These are phyloP conservation scores for Podospora australis DNA, from an alignment of 495 filamentous ascomycete genomes.

Conservation along the genomic window DNA sequence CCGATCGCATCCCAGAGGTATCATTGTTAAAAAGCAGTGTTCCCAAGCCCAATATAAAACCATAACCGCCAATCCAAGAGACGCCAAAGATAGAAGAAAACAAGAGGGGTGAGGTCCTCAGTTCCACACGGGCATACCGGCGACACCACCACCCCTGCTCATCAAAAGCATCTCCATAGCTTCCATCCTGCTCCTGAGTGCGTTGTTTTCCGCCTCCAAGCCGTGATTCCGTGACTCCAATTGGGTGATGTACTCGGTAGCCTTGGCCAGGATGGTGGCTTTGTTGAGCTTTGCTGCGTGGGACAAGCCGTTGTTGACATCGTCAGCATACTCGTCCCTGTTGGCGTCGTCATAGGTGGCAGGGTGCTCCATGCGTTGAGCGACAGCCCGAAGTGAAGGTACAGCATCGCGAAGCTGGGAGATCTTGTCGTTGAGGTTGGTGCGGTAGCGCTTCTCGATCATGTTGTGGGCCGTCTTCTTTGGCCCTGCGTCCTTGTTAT, in stretches of 20 bases:
- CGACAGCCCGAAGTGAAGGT: conserved; percentile 34
- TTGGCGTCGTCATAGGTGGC: conserved; percentile 6
- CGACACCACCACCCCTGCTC: conserved; percentile 1
- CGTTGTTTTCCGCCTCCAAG: conserved; percentile 66
- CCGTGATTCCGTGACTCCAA: conserved; percentile 69
- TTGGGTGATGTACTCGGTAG: conserved; percentile 83
- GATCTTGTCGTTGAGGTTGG: conserved; percentile 47
- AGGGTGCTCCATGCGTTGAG: conserved; percentile 14
- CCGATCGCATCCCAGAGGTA: not conserved
- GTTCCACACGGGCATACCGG: not conserved
- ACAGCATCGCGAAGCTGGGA: conserved; percentile 41
- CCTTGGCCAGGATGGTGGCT: conserved; percentile 76
- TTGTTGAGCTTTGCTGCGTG: conserved; percentile 26
- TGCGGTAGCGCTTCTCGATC: conserved; percentile 46
- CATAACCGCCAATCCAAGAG: not conserved
- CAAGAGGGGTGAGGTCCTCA: not conserved
- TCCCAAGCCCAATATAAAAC: not conserved
- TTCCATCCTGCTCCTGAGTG: conserved; percentile 57
- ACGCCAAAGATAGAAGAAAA: not conserved
- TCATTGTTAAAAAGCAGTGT: not conserved
- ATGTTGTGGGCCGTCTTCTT: conserved; percentile 42
- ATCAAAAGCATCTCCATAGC: conserved; percentile 52
- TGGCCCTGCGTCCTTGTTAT: conserved; percentile 5
- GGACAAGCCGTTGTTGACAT: conserved; percentile 5
- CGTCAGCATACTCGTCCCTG: conserved; percentile 13